Percentiles rank a stretch among this genome's conserved stretches.
Evolutionary conservation across 2,329 filamentous ascomycete genomes (phyloP).

Genomic region (Pseudomassariella vexata): DNA sequence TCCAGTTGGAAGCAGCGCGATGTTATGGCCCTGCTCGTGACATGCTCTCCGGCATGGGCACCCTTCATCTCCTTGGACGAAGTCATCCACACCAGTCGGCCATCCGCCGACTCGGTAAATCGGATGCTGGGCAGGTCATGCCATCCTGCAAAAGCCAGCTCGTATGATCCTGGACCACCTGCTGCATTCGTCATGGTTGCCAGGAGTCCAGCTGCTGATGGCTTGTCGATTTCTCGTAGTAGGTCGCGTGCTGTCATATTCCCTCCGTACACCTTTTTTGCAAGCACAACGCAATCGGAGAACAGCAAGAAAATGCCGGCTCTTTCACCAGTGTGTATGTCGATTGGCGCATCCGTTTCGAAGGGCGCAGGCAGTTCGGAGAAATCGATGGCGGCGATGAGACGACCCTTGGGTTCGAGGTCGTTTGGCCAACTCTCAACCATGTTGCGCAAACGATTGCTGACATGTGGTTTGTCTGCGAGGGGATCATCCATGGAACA

Average conservation of each 20-base stretch:
- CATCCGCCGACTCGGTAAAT: constrained; percentile 65
- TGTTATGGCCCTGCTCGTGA: constrained; percentile 46
- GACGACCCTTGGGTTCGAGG: constrained; percentile 67
- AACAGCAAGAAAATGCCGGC: constrained; percentile 78
- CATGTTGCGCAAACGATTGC: constrained; percentile 68
- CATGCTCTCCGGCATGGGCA: constrained; percentile 40
- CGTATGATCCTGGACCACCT: constrained; percentile 56
- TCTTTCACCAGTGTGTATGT: constrained; percentile 36
- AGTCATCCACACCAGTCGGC: constrained; percentile 62
- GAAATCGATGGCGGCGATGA: constrained; percentile 78
- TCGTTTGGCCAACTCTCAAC: constrained; percentile 71
- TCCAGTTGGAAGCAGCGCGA: constrained; percentile 66
- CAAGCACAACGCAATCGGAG: constrained; percentile 70
- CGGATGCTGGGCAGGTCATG: constrained; percentile 64
- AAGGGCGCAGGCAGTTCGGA: constrained; percentile 73
- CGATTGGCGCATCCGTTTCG: constrained; percentile 32
- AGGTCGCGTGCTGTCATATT: constrained; percentile 69
- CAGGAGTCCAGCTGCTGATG: constrained; percentile 57
- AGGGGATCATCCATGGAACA: constrained; percentile 79
- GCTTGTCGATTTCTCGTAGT: constrained; percentile 79
- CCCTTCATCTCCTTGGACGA: constrained; percentile 57
- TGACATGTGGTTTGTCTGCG: constrained; percentile 66
- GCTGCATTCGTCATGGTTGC: constrained; percentile 59
- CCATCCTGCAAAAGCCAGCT: constrained; percentile 72
- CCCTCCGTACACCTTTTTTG: constrained; percentile 62